phyloP scores from a whole-genome alignment of 1,139 yeast genomes.

The Petasospora fabianii region DNA sequence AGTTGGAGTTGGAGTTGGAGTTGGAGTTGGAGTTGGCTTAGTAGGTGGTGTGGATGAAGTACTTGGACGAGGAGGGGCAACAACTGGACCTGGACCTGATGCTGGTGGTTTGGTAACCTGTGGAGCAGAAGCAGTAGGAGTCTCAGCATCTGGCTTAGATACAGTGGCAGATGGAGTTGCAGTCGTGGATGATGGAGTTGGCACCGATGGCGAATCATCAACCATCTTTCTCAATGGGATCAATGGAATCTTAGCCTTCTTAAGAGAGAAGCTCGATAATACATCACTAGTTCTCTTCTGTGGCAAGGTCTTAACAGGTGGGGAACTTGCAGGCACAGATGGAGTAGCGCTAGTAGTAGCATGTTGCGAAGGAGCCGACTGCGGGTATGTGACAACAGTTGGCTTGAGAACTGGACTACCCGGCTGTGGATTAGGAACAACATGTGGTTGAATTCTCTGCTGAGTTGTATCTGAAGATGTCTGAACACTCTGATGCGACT shows the following conservation, averaged over 20 bases:
- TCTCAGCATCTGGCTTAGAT: not conserved
- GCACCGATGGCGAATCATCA: not conserved
- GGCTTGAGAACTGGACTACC: too few species aligned
- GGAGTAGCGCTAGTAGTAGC: too few species aligned
- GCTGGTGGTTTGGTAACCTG: not conserved
- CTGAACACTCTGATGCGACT: not conserved
- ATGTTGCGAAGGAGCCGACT: not conserved
- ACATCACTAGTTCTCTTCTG: conserved; percentile 21
- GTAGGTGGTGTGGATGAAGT: not conserved
- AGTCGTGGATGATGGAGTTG: not conserved
- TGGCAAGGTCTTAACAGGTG: conserved; percentile 12
- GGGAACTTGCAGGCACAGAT: too few species aligned
- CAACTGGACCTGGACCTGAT: not conserved
- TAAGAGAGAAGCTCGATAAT: conserved; percentile 21
- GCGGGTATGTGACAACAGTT: too few species aligned
- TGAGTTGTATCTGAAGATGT: not conserved
- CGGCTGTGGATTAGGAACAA: too few species aligned
- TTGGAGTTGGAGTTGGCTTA: not conserved
- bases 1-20: not conserved
- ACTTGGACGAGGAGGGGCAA: not conserved
- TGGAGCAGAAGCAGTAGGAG: not conserved
- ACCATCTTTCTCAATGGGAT: conserved; percentile 19
- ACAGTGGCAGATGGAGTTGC: not conserved
- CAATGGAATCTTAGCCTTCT: conserved; percentile 26
- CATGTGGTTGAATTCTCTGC: not conserved